Evolutionary conservation across 2,329 filamentous ascomycete genomes (phyloP), one percentile per base, ranked within the genome.

Genomic region (Sporothrix protearum): DNA sequence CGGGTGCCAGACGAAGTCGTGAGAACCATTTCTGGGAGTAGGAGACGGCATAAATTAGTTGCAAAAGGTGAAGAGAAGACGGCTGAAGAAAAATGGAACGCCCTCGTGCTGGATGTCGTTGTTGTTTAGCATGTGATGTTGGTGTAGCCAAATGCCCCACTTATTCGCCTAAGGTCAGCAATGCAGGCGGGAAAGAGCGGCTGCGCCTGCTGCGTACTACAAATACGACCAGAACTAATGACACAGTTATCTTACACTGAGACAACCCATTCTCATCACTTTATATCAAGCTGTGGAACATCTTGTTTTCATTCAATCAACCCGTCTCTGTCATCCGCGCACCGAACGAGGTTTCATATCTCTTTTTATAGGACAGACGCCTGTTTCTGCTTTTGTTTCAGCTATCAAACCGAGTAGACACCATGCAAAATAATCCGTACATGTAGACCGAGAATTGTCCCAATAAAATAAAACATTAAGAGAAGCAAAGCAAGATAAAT

Each of bases 111-210:
- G 36, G 36, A 64, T 63, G 68, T 53, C 3, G 55, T 53, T 7
- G 55, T 70, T 4, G 28, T 28, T 49, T 51, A 55, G 66, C 66
- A 68, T 68, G 66, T 68, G 66, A 68, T 55, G 59, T 25, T 39
- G 19, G 49, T 57, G 28, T 33, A 28, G 33, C 33, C 19, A 66
- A 14, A 42, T 1, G 25, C 63, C 42, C 63, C 63, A 49, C 63
- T 66, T 33, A 28, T 45, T 64, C 9, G 36, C 33, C 53, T 57
- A 28, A 7, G 28, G 53, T 57, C 53, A 61, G 33, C 57, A 33
- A 19, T 30, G 22, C 57, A 25, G n/a, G 10, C 19, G 19, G 57
- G 33, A 42, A 63, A 12, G 57, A 63, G 57, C 57, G 19, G 45
- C 22, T 3, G 36, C 36, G 4, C 36, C n/a, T 16, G 36, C 36